Conservation (phyloP, 352 stramenopile species). For the Globisporangium okanoganense region DNA sequence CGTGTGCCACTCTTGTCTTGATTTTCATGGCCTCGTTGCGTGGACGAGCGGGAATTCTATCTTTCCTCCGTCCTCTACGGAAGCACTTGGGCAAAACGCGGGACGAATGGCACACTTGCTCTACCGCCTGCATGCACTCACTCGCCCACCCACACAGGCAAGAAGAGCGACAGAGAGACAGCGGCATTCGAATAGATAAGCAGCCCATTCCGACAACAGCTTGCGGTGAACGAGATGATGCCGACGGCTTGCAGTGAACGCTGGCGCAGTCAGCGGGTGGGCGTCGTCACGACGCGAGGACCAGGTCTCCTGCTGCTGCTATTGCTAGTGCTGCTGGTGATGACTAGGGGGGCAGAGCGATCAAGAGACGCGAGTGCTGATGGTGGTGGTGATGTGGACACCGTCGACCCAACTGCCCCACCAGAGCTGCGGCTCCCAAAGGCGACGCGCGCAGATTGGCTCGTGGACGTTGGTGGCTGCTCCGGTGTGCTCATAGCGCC, state of each 20-base stretch:
- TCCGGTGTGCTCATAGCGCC: conserved; percentile 3
- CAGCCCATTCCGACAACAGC: too few species aligned
- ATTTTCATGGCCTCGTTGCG: background rate
- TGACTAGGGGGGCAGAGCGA: too few species aligned
- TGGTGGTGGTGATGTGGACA: background rate
- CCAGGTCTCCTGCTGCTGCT: background rate
- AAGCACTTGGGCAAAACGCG: background rate
- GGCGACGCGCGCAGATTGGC: background rate
- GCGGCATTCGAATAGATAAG: too few species aligned
- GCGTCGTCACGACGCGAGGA: background rate
- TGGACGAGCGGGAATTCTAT: background rate
- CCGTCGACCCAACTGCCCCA: background rate
- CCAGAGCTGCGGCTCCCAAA: background rate
- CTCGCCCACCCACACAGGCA: too few species aligned
- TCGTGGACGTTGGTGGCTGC: background rate
- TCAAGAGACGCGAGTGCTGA: background rate
- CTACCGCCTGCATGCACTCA: background rate
- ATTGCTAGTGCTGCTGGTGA: background rate
- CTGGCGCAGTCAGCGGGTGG: background rate
- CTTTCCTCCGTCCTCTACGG: background rate
- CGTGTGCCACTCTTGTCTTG: background rate
- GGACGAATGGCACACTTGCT: background rate
- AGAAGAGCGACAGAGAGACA: too few species aligned
- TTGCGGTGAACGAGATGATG: background rate
- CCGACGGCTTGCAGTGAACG: background rate